phyloP scores from a whole-genome alignment of 2,329 filamentous ascomycete species.

The Trichoderma cornu-damae region DNA sequence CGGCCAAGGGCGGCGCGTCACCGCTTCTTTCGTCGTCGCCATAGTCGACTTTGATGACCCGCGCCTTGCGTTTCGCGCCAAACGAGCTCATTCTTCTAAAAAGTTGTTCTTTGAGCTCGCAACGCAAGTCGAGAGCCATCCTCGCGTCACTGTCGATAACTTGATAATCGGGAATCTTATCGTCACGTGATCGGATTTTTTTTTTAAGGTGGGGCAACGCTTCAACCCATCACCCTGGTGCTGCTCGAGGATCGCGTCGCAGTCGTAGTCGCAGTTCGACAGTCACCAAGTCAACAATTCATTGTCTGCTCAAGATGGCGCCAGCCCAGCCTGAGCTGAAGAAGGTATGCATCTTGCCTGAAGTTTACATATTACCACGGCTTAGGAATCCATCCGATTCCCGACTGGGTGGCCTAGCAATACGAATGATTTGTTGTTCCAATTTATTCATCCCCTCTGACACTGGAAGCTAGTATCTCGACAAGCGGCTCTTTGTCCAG shows the following conservation, averaged over 20 bases:
- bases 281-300: slow-evolving; percentile 22
- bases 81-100: slow-evolving; percentile 50
- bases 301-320: slow-evolving; percentile 65
- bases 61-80: slow-evolving; percentile 60
- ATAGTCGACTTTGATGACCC: slow-evolving; percentile 68
- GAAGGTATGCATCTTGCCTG: slow-evolving; percentile 58
- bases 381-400: rapidly evolving
- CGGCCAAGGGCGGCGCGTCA: slow-evolving; percentile 21
- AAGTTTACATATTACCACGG: background rate
- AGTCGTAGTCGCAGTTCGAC: slow-evolving; percentile 26
- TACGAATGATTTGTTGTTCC: background rate
- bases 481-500: slow-evolving; percentile 97
- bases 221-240: slow-evolving; percentile 25
- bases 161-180: slow-evolving; percentile 39
- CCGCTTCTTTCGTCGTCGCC: slow-evolving; percentile 54
- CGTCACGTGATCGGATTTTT: slow-evolving; percentile 42
- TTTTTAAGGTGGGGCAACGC: slow-evolving; percentile 25
- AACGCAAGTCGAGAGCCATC: background rate
- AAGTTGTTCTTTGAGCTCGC: background rate
- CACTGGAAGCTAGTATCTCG: slow-evolving; percentile 71
- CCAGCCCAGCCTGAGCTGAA: slow-evolving; percentile 98
- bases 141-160: slow-evolving; percentile 12
- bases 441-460: background rate
- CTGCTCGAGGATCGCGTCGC: slow-evolving; percentile 27
- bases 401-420: background rate